Evolutionary conservation across 768 basidiomycete genomes (phyloP), one percentile per base, ranked within the genome.

Genomic region (Lyophyllum decastes): DNA sequence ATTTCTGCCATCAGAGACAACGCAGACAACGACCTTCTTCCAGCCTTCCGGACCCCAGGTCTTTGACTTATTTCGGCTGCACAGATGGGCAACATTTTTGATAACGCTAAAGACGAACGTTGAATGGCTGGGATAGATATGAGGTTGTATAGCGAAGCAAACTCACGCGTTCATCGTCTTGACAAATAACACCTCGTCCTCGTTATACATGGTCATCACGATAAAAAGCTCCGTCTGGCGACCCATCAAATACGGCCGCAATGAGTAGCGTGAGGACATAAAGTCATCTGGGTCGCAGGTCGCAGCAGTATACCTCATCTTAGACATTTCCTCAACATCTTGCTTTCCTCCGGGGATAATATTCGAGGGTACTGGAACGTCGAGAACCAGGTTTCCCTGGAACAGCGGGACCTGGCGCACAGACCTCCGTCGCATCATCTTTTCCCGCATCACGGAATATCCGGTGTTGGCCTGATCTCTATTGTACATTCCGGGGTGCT

Each of bases 151-250:
- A 52, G 12, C 6, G 54, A 44, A 51, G 22, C 4, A 22, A 53
- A 78, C 88, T 66, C 66, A 89, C 87, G 90, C 84, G 64, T 93
- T 92, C 89, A 94, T 92, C 11, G 92, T 94, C 67, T 80, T 83
- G 67, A 78, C 77, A 69, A 92, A 93, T 25, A 92, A 76, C 9
- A 87, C 76, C 67, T 92, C 90, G 67, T 92, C 92, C 75, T 97
- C 94, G 70, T 95, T 95, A 71, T 92, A 92, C 93, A 96, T 95
- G 44, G 94, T 96, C 86, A 96, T 92, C 41, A 95, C 94, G 64
- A 97, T 92, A 75, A 96, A 95, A 14, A 97, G 80, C 73, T 96
- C 95, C 9, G 94, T 96, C 52, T 87, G 81, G 53, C 94, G 88
- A 55, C 85, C 85, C 64, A 84, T 83, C 0, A 94, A 80, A 71